A percentile compares a stretch with the other conserved stretches of the same genome.
These are phyloP conservation scores for Daldinia vernicosa DNA, from an alignment of 495 filamentous ascomycete genomes.

Conservation along the genomic window DNA sequence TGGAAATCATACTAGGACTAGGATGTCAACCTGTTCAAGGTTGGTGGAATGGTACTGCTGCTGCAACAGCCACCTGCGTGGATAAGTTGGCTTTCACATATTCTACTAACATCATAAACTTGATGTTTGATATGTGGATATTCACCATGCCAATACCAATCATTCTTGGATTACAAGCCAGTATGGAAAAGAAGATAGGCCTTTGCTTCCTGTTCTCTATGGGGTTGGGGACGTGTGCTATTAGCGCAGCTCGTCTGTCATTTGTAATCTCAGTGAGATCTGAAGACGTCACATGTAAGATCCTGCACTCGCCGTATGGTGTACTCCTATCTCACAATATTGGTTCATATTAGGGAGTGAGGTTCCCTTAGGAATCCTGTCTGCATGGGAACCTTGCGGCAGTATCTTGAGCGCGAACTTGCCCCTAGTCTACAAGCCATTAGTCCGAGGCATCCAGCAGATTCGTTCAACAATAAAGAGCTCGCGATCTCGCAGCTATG, in stretches of 20 bases:
- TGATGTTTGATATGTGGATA: conserved; percentile 51
- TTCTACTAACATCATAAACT: conserved; percentile 52
- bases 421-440: conserved; percentile 46
- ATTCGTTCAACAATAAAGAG: conserved; percentile 29
- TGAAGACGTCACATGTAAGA: conserved; percentile 53
- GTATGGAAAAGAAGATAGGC: conserved; percentile 46
- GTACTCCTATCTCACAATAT: neutral
- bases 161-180: conserved; percentile 47
- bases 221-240: conserved; percentile 53
- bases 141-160: conserved; percentile 51
- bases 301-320: neutral
- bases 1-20: conserved; percentile 41
- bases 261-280: conserved; percentile 53
- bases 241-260: conserved; percentile 51
- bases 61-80: conserved; percentile 44
- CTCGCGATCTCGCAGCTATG: conserved; percentile 8
- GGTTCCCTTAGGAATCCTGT: conserved; percentile 54
- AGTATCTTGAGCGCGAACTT: conserved; percentile 58
- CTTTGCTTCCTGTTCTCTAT: conserved; percentile 55
- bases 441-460: conserved; percentile 21
- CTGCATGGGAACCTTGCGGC: conserved; percentile 55
- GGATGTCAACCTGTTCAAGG: conserved; percentile 49
- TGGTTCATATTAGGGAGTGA: conserved; percentile 44
- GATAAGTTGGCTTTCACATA: conserved; percentile 48
- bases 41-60: conserved; percentile 44